Evolutionary conservation across 2,329 filamentous ascomycete species (phyloP).

Genomic region (Fusarium stilboides): DNA sequence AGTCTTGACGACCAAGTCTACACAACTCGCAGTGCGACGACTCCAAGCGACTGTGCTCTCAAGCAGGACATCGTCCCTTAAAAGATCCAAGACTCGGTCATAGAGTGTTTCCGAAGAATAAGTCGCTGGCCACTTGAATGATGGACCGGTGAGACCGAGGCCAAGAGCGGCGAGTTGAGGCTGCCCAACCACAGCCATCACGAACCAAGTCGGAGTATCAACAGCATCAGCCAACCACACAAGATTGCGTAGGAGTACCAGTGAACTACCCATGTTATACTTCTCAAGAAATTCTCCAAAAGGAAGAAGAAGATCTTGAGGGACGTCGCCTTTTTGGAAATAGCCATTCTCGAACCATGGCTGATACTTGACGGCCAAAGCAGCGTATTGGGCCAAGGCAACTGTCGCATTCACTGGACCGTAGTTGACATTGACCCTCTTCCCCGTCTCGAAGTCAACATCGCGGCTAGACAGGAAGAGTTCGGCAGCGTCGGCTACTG

Average conservation of each 20-base stretch:
- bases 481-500: not conserved
- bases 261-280: constrained; percentile 5
- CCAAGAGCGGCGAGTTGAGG: constrained; percentile 29
- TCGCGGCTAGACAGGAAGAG: constrained; percentile 12
- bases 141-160: constrained; percentile 11
- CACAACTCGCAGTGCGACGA: not conserved
- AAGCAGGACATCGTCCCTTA: constrained; percentile 27
- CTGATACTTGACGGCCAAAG: constrained; percentile 25
- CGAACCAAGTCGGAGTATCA: constrained; percentile 24
- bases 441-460: constrained; percentile 30
- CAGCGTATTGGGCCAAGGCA: constrained; percentile 9
- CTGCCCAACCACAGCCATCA: constrained; percentile 32
- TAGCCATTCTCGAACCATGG: constrained; percentile 38
- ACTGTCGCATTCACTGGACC: constrained; percentile 6
- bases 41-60: constrained; percentile 28
- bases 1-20: constrained; percentile 29
- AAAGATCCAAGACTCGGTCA: constrained; percentile 18
- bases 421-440: constrained; percentile 21
- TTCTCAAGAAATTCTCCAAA: constrained; percentile 33
- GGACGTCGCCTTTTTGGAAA: constrained; percentile 23
- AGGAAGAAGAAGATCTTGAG: constrained; percentile 23
- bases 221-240: constrained; percentile 29
- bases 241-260: constrained; percentile 18
- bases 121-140: constrained; percentile 28
- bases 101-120: constrained; percentile 28